Evolutionary conservation across 306 rosid genomes (phyloP), one percentile per base, ranked within the genome.

Genomic region (Lupinus albus): DNA sequence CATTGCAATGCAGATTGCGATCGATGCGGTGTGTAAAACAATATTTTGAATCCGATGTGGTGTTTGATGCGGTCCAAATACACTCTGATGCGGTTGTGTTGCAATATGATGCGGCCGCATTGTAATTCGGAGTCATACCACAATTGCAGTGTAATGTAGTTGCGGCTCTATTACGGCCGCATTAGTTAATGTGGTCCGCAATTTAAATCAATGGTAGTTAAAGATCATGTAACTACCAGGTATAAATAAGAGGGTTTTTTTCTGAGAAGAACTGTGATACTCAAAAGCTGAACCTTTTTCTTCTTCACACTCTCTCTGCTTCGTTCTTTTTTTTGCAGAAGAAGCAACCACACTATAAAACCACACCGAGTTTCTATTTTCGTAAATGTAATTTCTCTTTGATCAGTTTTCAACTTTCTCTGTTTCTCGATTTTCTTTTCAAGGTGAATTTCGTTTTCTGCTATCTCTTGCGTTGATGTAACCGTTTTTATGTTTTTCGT

Each of bases 401-500:
- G 41, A 4, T 44, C 53, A 15, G 1, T 51, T 62, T 33, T 52
- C 67, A 55, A 74, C 13, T 4, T 14, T 44, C 18, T 53, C 11
- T 57, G 38, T 6, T 44, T 35, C 36, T 25, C 14, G 11, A 51
- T 35, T 53, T 60, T 58, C 38, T 45, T 53, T 63, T 50, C 3
- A 11, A 1, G 39, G 9, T 53, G 21, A 50, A 1, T 14, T 53
- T 25, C 30, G 28, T 72, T 59, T 47, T 18, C 61, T 50, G 25
- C 72, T 35, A 42, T 54, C 52, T 74, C 28, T 7, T 45, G 52
- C 12, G 16, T 21, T 57, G 76, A 25, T 46, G 64, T 60, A 39
- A 68, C 2, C 42, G 35, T 10, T 8, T 62, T 25, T 9, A 15
- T 18, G 30, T 73, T 16, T 33, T 14, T 12, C 30, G 30, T 25